Evolutionary conservation across 306 rosid genomes (phyloP).

Genomic region (Leucaena leucocephala): DNA sequence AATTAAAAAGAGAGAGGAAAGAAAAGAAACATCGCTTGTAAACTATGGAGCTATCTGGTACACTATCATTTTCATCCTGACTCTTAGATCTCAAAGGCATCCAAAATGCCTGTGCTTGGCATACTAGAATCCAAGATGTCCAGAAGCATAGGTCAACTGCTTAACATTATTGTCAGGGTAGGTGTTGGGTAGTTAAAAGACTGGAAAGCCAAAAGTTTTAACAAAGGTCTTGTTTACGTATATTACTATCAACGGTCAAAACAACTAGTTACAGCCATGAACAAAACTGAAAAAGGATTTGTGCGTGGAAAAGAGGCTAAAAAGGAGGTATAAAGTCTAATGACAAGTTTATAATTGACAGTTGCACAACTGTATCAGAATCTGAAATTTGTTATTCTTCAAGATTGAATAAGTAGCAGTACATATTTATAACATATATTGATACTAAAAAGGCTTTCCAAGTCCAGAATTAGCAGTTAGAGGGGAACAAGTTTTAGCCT

Average conservation of each 20-base stretch:
- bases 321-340: slow-evolving; percentile 4
- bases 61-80: slow-evolving; percentile 3
- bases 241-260: slow-evolving; percentile 18
- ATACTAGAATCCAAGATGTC: background rate
- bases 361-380: background rate
- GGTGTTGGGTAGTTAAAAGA: slow-evolving; percentile 10
- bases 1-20: background rate
- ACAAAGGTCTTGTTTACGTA: slow-evolving; percentile 20
- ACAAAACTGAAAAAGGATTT: background rate
- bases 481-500: slow-evolving; percentile 8
- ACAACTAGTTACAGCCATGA: slow-evolving; percentile 16
- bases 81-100: background rate
- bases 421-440: slow-evolving; percentile 20
- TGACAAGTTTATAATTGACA: slow-evolving; percentile 16
- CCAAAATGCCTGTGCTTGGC: background rate
- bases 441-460: slow-evolving; percentile 22
- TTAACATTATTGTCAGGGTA: background rate
- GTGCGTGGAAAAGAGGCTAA: background rate
- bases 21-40: background rate
- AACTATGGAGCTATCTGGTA: background rate
- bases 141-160: background rate
- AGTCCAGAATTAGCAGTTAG: slow-evolving; percentile 14
- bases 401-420: slow-evolving; percentile 7
- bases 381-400: slow-evolving; percentile 18
- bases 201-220: slow-evolving; percentile 31